Conservation (phyloP, 352 stramenopile genomes). For the Globisporangium paddicum region DNA sequence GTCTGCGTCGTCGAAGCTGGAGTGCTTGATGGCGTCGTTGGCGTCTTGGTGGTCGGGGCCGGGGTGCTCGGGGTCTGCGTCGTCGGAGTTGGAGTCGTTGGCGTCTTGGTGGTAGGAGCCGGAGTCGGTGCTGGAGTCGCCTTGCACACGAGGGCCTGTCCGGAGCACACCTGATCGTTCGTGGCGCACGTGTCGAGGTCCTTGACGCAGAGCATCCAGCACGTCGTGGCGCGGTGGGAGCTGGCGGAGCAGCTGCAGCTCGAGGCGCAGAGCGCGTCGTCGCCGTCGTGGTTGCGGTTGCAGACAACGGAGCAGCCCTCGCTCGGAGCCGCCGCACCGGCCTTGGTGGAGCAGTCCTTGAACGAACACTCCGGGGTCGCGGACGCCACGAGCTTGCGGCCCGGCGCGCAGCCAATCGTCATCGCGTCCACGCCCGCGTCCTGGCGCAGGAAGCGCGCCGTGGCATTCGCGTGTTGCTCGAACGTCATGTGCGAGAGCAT, state of each 20-base stretch:
- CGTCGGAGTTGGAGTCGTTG: background rate
- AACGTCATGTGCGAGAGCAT: slow-evolving; percentile 47
- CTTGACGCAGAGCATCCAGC: slow-evolving; percentile 57
- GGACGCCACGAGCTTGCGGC: slow-evolving; percentile 31
- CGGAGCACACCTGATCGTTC: slow-evolving; percentile 30
- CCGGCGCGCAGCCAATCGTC: slow-evolving; percentile 32
- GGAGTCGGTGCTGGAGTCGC: background rate
- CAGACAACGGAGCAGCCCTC: slow-evolving; percentile 31
- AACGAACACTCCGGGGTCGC: slow-evolving; percentile 24
- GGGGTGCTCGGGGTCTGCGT: background rate
- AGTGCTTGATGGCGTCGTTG: background rate
- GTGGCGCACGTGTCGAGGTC: slow-evolving; percentile 29
- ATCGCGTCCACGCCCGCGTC: slow-evolving; percentile 20
- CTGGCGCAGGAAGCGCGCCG: slow-evolving; percentile 26
- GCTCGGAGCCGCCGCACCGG: slow-evolving; percentile 16
- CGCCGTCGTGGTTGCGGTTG: slow-evolving; percentile 31
- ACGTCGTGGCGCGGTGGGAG: slow-evolving; percentile 23
- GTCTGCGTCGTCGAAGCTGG: background rate
- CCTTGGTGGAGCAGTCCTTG: slow-evolving; percentile 26
- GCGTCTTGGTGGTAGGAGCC: background rate
- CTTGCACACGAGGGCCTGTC: slow-evolving; percentile 21
- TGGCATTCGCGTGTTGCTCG: slow-evolving; percentile 32
- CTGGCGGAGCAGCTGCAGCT: slow-evolving; percentile 25
- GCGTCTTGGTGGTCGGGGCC: background rate
- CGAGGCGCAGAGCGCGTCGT: slow-evolving; percentile 16